Evolutionary conservation across 345 rosid genomes (phyloP).

Genomic region (Orychophragmus violaceus): DNA sequence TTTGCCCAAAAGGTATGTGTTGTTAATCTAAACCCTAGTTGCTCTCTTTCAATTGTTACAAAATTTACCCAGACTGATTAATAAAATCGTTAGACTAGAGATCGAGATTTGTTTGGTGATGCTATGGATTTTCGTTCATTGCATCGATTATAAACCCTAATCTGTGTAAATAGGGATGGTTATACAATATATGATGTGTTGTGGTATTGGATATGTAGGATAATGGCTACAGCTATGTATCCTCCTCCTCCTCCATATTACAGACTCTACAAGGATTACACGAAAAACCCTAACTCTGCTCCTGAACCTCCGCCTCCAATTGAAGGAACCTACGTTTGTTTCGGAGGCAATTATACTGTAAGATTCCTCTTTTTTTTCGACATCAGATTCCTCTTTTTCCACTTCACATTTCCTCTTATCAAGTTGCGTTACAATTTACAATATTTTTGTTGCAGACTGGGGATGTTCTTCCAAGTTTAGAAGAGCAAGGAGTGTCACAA

Average conservation of each 20-base stretch:
- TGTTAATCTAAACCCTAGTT: too few relatives aligned
- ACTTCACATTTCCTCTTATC: not conserved
- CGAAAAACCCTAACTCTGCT: conserved; percentile 53
- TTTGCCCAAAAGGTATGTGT: too few relatives aligned
- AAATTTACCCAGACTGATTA: too few relatives aligned
- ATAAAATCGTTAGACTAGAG: too few relatives aligned
- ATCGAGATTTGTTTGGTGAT: not conserved
- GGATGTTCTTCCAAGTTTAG: conserved; percentile 81
- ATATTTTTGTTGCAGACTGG: conserved; percentile 44
- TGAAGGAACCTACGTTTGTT: conserved; percentile 68
- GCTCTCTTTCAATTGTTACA: too few relatives aligned
- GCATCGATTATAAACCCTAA: too few relatives aligned
- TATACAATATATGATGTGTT: not conserved
- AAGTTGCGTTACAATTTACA: not conserved
- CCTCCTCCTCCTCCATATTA: conserved; percentile 92
- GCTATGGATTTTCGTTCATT: too few relatives aligned
- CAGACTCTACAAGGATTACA: conserved; percentile 84
- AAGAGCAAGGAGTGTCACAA: conserved; percentile 76
- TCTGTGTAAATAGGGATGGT: too few relatives aligned
- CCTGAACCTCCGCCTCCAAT: conserved; percentile 78
- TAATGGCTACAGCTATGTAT: conserved; percentile 81
- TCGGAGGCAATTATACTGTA: conserved; percentile 72
- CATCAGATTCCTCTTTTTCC: not conserved
- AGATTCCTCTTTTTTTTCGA: not conserved
- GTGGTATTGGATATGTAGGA: not conserved